These are phyloP conservation scores for Pleurozium schreberi DNA, from an alignment of 225 moss, liverwort and hornwort species.

Conservation along the genomic window DNA sequence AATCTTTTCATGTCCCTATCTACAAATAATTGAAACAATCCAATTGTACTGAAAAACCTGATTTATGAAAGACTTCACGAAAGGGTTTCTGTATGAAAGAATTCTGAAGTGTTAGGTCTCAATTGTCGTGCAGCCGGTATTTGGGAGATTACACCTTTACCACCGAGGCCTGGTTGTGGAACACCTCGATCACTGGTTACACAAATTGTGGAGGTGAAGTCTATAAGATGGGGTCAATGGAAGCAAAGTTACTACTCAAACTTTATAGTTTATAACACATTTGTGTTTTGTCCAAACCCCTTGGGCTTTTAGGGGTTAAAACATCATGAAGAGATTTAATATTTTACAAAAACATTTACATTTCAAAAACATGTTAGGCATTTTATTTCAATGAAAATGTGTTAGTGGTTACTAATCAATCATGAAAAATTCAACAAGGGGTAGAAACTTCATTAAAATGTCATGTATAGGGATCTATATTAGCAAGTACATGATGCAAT, in stretches of 20 bases:
- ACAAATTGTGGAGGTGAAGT: conserved; percentile 60
- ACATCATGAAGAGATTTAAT: neutral
- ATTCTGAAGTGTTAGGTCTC: neutral
- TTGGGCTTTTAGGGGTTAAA: no score
- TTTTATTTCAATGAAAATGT: neutral
- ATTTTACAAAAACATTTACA: neutral
- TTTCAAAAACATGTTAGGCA: neutral
- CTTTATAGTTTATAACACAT: no score
- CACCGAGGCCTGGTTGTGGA: conserved; percentile 34
- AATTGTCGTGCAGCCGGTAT: conserved; percentile 44
- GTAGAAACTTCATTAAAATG: neutral
- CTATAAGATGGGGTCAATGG: conserved; percentile 72
- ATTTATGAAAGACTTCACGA: neutral
- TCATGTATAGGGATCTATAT: neutral
- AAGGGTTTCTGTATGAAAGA: neutral
- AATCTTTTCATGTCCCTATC: neutral
- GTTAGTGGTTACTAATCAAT: neutral
- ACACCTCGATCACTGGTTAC: conserved; percentile 55
- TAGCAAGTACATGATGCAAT: neutral
- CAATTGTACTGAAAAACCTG: neutral
- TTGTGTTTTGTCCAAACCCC: no score
- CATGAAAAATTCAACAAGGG: neutral
- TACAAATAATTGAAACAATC: neutral
- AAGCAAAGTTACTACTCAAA: conserved; percentile 56
- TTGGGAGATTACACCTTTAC: conserved; percentile 67